A percentile compares a stretch with the other conserved stretches of the same genome.
phyloP scores from a whole-genome alignment of 2,329 filamentous ascomycete species.

The Aspergillus latus region DNA sequence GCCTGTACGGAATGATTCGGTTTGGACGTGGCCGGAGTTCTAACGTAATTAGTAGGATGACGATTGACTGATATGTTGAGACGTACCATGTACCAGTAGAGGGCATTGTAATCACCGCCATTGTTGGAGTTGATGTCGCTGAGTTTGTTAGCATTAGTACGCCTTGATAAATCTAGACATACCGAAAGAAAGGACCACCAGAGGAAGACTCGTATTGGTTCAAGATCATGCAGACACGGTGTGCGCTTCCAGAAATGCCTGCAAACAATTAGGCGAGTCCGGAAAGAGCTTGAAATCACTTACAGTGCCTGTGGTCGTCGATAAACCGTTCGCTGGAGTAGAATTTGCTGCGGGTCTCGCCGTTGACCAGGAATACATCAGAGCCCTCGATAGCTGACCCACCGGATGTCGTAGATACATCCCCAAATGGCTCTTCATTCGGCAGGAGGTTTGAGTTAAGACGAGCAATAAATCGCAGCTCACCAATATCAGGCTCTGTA shows the following conservation, averaged over 20 bases:
- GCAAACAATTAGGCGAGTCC: background rate
- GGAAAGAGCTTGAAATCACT: background rate
- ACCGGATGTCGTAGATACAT: conserved; percentile 56
- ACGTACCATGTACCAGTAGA: conserved; percentile 64
- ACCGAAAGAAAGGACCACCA: conserved; percentile 65
- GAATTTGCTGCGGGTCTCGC: conserved; percentile 68
- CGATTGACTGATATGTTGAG: too few relatives aligned
- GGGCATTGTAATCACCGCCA: conserved; percentile 55
- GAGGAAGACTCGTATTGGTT: conserved; percentile 61
- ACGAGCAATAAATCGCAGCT: conserved; percentile 65
- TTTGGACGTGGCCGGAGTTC: conserved; percentile 65
- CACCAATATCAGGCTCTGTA: conserved; percentile 55
- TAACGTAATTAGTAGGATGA: conserved; percentile 18
- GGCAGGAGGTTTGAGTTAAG: conserved; percentile 54
- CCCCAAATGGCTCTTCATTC: conserved; percentile 55
- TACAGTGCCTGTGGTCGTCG: conserved; percentile 64
- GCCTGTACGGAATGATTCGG: conserved; percentile 61
- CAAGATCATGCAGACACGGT: conserved; percentile 62
- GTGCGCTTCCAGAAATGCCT: conserved; percentile 38
- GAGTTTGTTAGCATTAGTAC: background rate
- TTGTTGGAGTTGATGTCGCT: conserved; percentile 66
- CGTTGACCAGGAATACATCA: conserved; percentile 57
- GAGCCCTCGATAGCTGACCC: conserved; percentile 57
- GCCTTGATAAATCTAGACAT: conserved; percentile 7
- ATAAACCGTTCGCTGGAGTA: conserved; percentile 70